Evolutionary conservation across 176 grass and related monocot species (phyloP), one percentile per base, ranked within the genome.

Genomic region (Saccharum officinarum): DNA sequence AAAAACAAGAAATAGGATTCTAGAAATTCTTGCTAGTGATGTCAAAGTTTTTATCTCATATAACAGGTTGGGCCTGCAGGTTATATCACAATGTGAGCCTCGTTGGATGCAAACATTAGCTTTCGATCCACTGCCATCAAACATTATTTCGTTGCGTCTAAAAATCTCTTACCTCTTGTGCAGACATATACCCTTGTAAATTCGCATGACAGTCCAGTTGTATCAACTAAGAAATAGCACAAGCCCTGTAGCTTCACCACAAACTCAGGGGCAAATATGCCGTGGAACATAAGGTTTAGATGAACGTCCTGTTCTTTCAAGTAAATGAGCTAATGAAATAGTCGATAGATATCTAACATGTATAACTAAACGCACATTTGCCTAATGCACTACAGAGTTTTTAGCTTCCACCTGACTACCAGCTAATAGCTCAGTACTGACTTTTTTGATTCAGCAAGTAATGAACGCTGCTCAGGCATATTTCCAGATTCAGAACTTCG

Each of bases 371-470:
- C 13, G 34, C 11, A 22, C 13, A 28, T 4, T 6, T 41, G 20
- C 37, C 20, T 62, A 63, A 41, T 62, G 22, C 55, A 62, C 22
- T 26, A 41, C 1, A 44, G 20, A 42, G 4, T 44, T 71, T 62
- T 28, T 7, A 16, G 57, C 20, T 79, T 64, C 69, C 41, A 73
- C 70, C 41, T 30, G 23, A 47, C n/a, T 7, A 34, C 33, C 2
- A 46, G 28, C 9, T 66, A 41, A 34, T 37, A 64, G 13, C 25
- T 20, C n/a, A 46, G 44, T 45, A 80, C 77, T 78, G 40, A 94
- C 94, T 92, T 90, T 72, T 86, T 90, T 67, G 87, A 86, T 89
- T 97, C 94, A 70, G 85, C 83, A 80, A 94, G 89, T 75, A 79
- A 36, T 22, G 83, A 66, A 68, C 39, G 77, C 16, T 90, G 92